phyloP scores from a whole-genome alignment of 148 eudicot species.

The Camellia granthamiana region DNA sequence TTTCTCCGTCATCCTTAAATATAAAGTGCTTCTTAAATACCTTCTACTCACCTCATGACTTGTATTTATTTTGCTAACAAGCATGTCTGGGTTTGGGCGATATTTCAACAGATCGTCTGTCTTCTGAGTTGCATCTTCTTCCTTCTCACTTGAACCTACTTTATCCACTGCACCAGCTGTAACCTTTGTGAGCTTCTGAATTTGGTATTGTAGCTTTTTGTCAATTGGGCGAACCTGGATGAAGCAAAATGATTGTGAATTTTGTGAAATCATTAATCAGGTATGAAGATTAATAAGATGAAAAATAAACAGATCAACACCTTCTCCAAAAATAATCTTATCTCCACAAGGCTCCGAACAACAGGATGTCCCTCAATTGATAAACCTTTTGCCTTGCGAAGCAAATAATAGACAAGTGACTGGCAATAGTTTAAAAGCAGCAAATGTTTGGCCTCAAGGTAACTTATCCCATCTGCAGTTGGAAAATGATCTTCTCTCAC shows the following conservation, averaged over 20 bases:
- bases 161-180: constrained; percentile 35
- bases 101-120: constrained; percentile 61
- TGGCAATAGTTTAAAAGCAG: constrained; percentile 90
- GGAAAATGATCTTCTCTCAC: constrained; percentile 69
- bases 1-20: too few relatives aligned
- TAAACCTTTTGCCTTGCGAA: constrained; percentile 80
- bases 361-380: constrained; percentile 89
- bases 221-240: constrained; percentile 86
- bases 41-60: constrained; percentile 46
- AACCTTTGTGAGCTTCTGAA: constrained; percentile 61
- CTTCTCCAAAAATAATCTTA: constrained; percentile 87
- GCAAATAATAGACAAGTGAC: constrained; percentile 88
- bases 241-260: background rate
- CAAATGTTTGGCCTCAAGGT: constrained; percentile 91
- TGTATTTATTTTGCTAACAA: constrained; percentile 44
- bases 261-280: background rate
- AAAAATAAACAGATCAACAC: constrained; percentile 27
- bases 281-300: background rate
- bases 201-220: constrained; percentile 79
- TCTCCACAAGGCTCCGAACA: constrained; percentile 80
- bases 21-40: background rate
- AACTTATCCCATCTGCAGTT: constrained; percentile 80
- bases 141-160: constrained; percentile 36
- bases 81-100: constrained; percentile 81
- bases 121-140: constrained; percentile 35